Percentiles rank a stretch among this genome's conserved stretches.
These are phyloP conservation scores for Trifolium repens DNA, from an alignment of 306 rosid genomes.

Conservation along the genomic window DNA sequence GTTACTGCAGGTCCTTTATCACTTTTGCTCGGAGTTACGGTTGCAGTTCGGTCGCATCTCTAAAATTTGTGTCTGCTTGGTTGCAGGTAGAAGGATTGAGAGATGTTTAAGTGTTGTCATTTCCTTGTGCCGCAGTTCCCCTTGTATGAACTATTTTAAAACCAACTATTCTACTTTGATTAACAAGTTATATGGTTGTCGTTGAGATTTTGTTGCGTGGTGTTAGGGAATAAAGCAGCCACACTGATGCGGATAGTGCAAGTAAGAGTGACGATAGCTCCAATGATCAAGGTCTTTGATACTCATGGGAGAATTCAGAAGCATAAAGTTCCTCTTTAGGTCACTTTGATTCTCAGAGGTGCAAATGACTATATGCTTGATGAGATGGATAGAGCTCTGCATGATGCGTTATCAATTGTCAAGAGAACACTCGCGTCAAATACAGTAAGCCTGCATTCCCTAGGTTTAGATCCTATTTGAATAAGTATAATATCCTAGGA, in stretches of 20 bases:
- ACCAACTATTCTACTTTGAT: background rate
- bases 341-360: slow-evolving; percentile 88
- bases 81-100: too few species aligned
- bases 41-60: too few species aligned
- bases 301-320: slow-evolving; percentile 51
- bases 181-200: background rate
- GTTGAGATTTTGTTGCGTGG: slow-evolving; percentile 24
- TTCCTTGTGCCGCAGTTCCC: too few species aligned
- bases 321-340: slow-evolving; percentile 55
- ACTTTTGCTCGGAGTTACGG: too few species aligned
- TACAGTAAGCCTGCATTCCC: slow-evolving; percentile 57
- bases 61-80: too few species aligned
- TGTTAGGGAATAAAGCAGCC: slow-evolving; percentile 60
- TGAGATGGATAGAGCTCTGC: slow-evolving; percentile 98
- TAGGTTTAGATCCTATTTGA: background rate
- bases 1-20: too few species aligned
- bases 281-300: slow-evolving; percentile 49
- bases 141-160: background rate
- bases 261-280: slow-evolving; percentile 49
- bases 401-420: slow-evolving; percentile 89
- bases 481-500: background rate
- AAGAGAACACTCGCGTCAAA: slow-evolving; percentile 97
- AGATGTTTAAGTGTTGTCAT: too few species aligned
- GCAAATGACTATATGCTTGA: slow-evolving; percentile 99
- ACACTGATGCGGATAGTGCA: slow-evolving; percentile 64